Conservation (phyloP, 345 rosid species). For the Lepidium didymum region DNA sequence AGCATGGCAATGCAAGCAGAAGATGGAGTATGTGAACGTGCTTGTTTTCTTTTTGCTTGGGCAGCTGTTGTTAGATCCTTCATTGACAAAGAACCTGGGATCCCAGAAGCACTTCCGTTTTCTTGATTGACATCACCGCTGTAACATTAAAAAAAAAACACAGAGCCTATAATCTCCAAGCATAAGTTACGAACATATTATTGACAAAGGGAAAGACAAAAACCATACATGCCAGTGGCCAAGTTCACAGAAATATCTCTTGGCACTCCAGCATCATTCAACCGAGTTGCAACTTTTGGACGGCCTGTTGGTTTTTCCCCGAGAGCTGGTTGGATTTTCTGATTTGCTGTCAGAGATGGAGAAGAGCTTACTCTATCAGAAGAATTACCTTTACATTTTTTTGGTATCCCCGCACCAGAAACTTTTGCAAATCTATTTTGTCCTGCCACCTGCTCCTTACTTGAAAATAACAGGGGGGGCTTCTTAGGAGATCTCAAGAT, state of each 20-base stretch:
- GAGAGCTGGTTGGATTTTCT: conserved; percentile 41
- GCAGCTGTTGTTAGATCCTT: conserved; percentile 92
- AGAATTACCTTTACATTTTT: conserved; percentile 38
- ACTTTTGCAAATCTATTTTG: conserved; percentile 39
- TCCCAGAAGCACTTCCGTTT: conserved; percentile 38
- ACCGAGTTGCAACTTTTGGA: conserved; percentile 38
- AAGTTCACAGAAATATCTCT: conserved; percentile 37
- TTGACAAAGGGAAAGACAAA: conserved; percentile 8
- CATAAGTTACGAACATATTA: background rate
- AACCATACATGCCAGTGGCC: conserved; percentile 38
- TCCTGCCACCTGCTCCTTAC: conserved; percentile 31
- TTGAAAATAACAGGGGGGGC: conserved; percentile 37
- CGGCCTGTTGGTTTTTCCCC: conserved; percentile 44
- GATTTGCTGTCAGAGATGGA: conserved; percentile 37
- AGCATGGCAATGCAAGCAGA: conserved; percentile 31
- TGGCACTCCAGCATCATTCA: conserved; percentile 31
- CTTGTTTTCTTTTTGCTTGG: conserved; percentile 80
- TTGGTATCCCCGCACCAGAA: conserved; percentile 34
- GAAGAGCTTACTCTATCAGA: conserved; percentile 34
- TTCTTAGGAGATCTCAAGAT: conserved; percentile 42
- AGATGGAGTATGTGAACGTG: conserved; percentile 53
- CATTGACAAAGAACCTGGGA: conserved; percentile 57
- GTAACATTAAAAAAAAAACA: conserved; percentile 9
- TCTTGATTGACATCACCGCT: conserved; percentile 42
- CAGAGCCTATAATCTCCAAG: background rate